Evolutionary conservation across 1,284 basidiomycete genomes (phyloP), one percentile per base, ranked within the genome.

Genomic region (Cutaneotrichosporon curvatum): DNA sequence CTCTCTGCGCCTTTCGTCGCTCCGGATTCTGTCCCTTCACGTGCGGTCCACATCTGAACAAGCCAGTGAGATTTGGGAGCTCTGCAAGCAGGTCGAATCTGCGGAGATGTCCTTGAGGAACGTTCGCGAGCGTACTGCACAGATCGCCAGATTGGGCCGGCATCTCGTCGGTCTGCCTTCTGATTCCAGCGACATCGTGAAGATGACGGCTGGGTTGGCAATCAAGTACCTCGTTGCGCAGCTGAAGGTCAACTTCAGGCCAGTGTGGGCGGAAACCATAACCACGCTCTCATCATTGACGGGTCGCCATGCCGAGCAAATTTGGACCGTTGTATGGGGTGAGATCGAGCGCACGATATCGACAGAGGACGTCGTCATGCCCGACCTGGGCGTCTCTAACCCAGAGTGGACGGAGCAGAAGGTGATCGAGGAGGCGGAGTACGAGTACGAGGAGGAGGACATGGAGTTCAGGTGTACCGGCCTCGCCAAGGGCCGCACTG

Each of bases 211-310:
- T 10, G 19, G 37, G n/a, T 31, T 39, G 10, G 50, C 53, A 9
- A 43, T 70, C 32, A 57, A 48, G 4, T 66, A 70, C 43, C 59
- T 71, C 21, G 44, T 67, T 23, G 51, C 62, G 2, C 90, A 95
- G 67, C 74, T 95, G 40, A 95, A 95, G 72, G 84, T 95, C 57
- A 90, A 90, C 65, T 74, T 95, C 38, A 79, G 87, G 28, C 92
- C 92, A 0, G 61, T 94, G 11, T 97, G 90, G 85, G 78, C 79
- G 5, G 84, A 90, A n/a, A 80, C 88, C 2, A 78, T 81, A 15
- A 76, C 78, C 7, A 82, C 85, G 0, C 70, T 96, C 2, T 76
- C 79, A 0, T 71, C 75, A 0, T 65, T 90, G 31, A 72, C 80
- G 0, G 73, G 77, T 28, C 71, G 78, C 18, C 81, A 82, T 52